Evolutionary conservation across 192 early-diverging fungal species (phyloP).

Genomic region (Borealophlyctis nickersoniae): DNA sequence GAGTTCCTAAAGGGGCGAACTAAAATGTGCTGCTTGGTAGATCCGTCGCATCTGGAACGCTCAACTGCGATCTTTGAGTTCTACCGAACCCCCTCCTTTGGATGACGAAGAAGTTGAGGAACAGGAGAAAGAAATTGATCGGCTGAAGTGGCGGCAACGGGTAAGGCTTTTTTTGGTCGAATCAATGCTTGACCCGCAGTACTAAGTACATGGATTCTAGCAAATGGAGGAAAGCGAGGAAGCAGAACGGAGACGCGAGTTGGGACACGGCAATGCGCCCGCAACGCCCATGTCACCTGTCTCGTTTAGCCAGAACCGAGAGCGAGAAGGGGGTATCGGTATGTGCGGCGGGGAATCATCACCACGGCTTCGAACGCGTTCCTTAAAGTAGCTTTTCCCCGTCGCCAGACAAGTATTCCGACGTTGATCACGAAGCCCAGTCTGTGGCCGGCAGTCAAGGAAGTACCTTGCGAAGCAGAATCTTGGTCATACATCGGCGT

Average conservation of each 20-base stretch:
- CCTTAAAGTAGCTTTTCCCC: too few relatives aligned
- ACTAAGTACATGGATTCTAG: not conserved
- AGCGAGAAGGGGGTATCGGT: too few relatives aligned
- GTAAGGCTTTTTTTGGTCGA: not conserved
- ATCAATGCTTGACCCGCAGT: conserved; percentile 2
- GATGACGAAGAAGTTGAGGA: conserved; percentile 55
- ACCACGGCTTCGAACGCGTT: too few relatives aligned
- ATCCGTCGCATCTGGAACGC: conserved; percentile 91
- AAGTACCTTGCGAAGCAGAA: too few relatives aligned
- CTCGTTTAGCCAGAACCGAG: too few relatives aligned
- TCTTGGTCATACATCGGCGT: too few relatives aligned
- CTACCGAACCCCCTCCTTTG: conserved; percentile 46
- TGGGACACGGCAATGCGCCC: conserved; percentile 22
- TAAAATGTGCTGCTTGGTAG: conserved; percentile 28
- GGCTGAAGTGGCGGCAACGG: not conserved
- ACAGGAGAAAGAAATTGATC: conserved; percentile 29
- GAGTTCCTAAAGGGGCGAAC: too few relatives aligned
- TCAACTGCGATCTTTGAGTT: conserved; percentile 69
- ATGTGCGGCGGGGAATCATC: too few relatives aligned
- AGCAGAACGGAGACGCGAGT: conserved; percentile 19
- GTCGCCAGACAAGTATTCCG: too few relatives aligned
- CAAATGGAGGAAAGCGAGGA: conserved; percentile 35
- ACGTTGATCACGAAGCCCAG: too few relatives aligned
- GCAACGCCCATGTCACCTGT: too few relatives aligned
- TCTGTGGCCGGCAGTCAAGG: too few relatives aligned